Conservation (phyloP, 768 basidiomycete species). For the Xerocomus brunneocitrinus region DNA sequence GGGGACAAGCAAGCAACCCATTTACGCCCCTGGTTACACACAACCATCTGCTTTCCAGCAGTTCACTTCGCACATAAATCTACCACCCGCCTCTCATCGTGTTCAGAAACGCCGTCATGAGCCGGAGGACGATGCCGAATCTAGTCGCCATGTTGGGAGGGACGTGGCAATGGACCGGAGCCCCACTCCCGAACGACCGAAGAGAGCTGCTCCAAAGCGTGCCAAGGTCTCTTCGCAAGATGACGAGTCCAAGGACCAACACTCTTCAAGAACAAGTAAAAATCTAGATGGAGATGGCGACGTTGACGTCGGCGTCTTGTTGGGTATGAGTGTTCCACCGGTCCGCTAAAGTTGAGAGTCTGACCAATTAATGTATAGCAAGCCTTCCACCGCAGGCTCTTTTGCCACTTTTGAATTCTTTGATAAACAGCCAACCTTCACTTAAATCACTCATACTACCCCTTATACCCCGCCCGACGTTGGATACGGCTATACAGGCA, state of each 20-base stretch:
- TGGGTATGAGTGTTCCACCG: conserved; percentile 50
- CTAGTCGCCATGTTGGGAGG: conserved; percentile 30
- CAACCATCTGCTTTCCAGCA: conserved; percentile 51
- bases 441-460: conserved; percentile 69
- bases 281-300: conserved; percentile 36
- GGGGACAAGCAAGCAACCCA: conserved; percentile 43
- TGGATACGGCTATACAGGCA: conserved; percentile 68
- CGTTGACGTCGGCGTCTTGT: conserved; percentile 70
- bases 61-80: conserved; percentile 47
- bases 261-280: conserved; percentile 48
- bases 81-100: conserved; percentile 38
- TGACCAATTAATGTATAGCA: conserved; percentile 42
- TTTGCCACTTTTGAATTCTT: conserved; percentile 64
- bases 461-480: conserved; percentile 79
- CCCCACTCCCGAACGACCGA: conserved; percentile 76
- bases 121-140: conserved; percentile 59
- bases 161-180: conserved; percentile 83
- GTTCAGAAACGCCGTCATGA: conserved; percentile 64
- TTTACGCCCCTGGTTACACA: conserved; percentile 36
- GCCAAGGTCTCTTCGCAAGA: conserved; percentile 31
- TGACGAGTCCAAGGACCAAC: conserved; percentile 37
- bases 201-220: conserved; percentile 66
- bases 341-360: conserved; percentile 1
- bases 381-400: conserved; percentile 75
- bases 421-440: conserved; percentile 63